Evolutionary conservation across 2,329 filamentous ascomycete species (phyloP).

Genomic region (Penicillium occitanis): DNA sequence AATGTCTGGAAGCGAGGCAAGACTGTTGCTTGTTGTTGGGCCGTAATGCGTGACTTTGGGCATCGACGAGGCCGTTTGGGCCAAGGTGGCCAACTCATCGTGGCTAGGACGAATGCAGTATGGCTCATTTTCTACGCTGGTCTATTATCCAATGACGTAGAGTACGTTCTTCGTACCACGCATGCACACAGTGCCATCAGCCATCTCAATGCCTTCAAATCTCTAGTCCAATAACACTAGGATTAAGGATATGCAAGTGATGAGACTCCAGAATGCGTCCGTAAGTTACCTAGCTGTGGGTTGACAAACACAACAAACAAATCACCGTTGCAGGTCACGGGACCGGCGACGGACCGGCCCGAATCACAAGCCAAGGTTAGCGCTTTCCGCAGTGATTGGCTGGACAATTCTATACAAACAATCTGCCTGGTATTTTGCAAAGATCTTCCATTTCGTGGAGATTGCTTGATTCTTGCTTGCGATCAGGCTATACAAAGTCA

Average conservation of each 20-base stretch:
- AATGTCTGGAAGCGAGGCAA: constrained; percentile 2
- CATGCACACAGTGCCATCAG: neutral
- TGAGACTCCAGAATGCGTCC: neutral
- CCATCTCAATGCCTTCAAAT: neutral
- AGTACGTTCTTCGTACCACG: neutral
- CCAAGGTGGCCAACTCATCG: constrained; percentile 14
- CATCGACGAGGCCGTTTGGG: constrained; percentile 23
- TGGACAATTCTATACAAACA: neutral
- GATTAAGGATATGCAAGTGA: neutral
- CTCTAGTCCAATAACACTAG: neutral
- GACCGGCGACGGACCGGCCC: constrained; percentile 19
- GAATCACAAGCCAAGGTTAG: neutral
- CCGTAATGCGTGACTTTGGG: constrained; percentile 40
- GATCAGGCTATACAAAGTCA: neutral
- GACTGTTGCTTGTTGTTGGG: constrained; percentile 33
- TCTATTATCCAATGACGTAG: neutral
- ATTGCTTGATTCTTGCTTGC: neutral
- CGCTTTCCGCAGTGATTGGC: neutral
- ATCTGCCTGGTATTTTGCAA: neutral
- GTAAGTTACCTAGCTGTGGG: neutral
- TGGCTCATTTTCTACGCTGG: neutral
- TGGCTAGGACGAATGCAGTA: constrained; percentile 6
- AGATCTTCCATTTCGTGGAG: neutral
- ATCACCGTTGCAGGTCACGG: constrained; percentile 15
- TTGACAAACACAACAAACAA: constrained; percentile 15